These are phyloP conservation scores for Crassisporium funariophilum DNA, from an alignment of 768 basidiomycete species.

Conservation along the genomic window DNA sequence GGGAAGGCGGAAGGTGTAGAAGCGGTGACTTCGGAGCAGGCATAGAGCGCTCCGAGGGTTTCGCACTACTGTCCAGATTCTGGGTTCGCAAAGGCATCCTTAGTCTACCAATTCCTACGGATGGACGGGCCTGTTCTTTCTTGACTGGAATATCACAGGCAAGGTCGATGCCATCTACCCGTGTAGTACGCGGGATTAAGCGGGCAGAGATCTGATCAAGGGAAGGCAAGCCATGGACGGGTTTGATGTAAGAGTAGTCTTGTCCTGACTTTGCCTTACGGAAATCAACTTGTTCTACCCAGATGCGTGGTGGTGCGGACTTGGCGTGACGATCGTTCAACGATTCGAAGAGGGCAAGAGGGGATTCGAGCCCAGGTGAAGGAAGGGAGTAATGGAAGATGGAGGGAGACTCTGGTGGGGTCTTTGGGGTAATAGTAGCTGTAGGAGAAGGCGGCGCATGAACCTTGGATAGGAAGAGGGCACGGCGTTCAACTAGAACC, in stretches of 20 bases:
- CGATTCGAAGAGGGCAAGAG: conserved; percentile 59
- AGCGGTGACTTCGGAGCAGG: conserved; percentile 39
- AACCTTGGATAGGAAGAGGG: conserved; percentile 74
- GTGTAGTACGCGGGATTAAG: conserved; percentile 41
- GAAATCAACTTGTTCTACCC: conserved; percentile 74
- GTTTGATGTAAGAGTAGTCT: conserved; percentile 23
- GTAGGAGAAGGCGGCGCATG: conserved; percentile 66
- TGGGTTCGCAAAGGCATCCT: conserved; percentile 40
- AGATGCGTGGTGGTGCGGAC: conserved; percentile 40
- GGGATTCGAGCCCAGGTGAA: conserved; percentile 67
- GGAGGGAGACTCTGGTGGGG: conserved; percentile 69
- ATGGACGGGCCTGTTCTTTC: conserved; percentile 21
- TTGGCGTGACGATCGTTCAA: conserved; percentile 35
- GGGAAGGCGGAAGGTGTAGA: conserved; percentile 34
- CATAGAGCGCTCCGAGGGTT: conserved; percentile 29
- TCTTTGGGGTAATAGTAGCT: conserved; percentile 59
- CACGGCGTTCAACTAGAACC: conserved; percentile 67
- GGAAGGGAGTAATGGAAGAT: conserved; percentile 71
- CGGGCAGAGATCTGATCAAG: conserved; percentile 78
- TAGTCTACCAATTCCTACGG: conserved; percentile 42
- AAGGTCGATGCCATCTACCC: conserved; percentile 28
- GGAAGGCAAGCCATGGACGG: conserved; percentile 49
- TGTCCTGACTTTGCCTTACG: conserved; percentile 25
- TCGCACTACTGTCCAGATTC: conserved; percentile 20
- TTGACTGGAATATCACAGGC: conserved; percentile 31